Percentiles rank a stretch among this genome's conserved stretches.
phyloP scores from a whole-genome alignment of 2,329 filamentous ascomycete species.

The Cercospora sojina region DNA sequence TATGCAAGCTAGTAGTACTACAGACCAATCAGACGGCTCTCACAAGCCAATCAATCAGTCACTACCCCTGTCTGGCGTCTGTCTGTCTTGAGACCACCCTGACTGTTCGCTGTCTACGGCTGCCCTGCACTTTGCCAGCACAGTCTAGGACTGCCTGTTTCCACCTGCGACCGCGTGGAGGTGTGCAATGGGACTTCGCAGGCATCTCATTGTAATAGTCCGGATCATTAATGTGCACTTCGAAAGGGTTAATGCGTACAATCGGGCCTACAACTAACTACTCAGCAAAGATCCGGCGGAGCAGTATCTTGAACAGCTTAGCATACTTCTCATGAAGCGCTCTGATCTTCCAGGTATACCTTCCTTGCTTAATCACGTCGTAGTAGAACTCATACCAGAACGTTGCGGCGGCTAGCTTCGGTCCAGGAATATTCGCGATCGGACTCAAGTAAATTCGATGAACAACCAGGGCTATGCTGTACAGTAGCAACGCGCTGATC shows the following conservation, averaged over 20 bases:
- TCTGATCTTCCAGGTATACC: slow-evolving; percentile 20
- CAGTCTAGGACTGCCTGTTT: no score
- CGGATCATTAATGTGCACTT: slow-evolving; percentile 45
- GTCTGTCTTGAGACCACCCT: no score
- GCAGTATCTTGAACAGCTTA: not conserved
- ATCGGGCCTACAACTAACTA: slow-evolving; percentile 39
- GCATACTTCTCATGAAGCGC: slow-evolving; percentile 22
- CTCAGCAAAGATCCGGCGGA: slow-evolving; percentile 38
- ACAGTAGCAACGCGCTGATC: not conserved
- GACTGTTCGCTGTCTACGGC: no score
- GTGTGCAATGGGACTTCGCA: no score
- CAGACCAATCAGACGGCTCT: no score
- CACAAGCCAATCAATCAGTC: no score
- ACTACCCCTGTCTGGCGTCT: no score
- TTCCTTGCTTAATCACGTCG: slow-evolving; percentile 18
- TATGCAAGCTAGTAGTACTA: no score
- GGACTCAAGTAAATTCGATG: slow-evolving; percentile 38
- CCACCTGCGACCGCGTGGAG: no score
- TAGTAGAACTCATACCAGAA: slow-evolving; percentile 23
- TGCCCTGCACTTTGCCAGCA: no score
- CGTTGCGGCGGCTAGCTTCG: slow-evolving; percentile 24
- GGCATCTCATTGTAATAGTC: slow-evolving; percentile 36
- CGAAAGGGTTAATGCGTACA: slow-evolving; percentile 44
- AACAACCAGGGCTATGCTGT: slow-evolving; percentile 10
- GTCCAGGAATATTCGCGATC: slow-evolving; percentile 38